Percentiles rank a stretch among this genome's conserved stretches.
These are phyloP conservation scores for Mycena latifolia DNA, from an alignment of 768 basidiomycete genomes.

Conservation along the genomic window DNA sequence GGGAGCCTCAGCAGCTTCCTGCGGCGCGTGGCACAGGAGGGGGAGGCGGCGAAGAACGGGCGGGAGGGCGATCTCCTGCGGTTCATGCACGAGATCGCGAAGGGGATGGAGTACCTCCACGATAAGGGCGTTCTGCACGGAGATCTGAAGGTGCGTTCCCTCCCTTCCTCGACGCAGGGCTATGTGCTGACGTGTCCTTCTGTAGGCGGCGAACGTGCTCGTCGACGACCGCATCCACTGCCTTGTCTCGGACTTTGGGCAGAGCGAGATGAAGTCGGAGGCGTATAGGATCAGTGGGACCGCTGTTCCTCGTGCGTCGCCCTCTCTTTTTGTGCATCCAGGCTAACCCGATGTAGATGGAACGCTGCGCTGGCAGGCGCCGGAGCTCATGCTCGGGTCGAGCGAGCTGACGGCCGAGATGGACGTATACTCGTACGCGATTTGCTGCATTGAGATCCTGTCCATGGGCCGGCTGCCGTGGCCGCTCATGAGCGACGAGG, in stretches of 20 bases:
- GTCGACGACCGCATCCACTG: slow-evolving; percentile 76
- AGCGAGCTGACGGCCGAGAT: slow-evolving; percentile 62
- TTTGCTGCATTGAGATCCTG: slow-evolving; percentile 74
- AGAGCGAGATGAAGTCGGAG: slow-evolving; percentile 84
- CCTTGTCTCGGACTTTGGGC: slow-evolving; percentile 86
- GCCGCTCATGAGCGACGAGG: slow-evolving; percentile 61
- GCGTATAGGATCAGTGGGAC: slow-evolving; percentile 70
- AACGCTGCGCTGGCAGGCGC: slow-evolving; percentile 78
- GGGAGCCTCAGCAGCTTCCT: slow-evolving; percentile 62
- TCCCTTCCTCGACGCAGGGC: background rate
- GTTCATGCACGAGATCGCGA: slow-evolving; percentile 80
- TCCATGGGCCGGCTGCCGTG: slow-evolving; percentile 74
- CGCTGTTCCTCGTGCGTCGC: slow-evolving; percentile 58
- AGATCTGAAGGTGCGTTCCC: slow-evolving; percentile 73
- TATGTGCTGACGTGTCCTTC: background rate
- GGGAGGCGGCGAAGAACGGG: slow-evolving; percentile 36
- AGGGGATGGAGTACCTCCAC: slow-evolving; percentile 88
- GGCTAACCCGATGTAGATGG: slow-evolving; percentile 56
- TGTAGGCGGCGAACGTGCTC: slow-evolving; percentile 79
- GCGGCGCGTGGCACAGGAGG: slow-evolving; percentile 45
- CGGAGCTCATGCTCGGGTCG: slow-evolving; percentile 69
- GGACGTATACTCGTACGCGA: slow-evolving; percentile 80
- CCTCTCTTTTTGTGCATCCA: slow-evolving; percentile 8
- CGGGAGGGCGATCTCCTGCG: slow-evolving; percentile 62
- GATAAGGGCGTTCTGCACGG: slow-evolving; percentile 77